Percentiles rank a stretch among this genome's conserved stretches.
These are phyloP conservation scores for Thuidium tamariscinum DNA, from an alignment of 225 moss, liverwort and hornwort genomes.

Conservation along the genomic window DNA sequence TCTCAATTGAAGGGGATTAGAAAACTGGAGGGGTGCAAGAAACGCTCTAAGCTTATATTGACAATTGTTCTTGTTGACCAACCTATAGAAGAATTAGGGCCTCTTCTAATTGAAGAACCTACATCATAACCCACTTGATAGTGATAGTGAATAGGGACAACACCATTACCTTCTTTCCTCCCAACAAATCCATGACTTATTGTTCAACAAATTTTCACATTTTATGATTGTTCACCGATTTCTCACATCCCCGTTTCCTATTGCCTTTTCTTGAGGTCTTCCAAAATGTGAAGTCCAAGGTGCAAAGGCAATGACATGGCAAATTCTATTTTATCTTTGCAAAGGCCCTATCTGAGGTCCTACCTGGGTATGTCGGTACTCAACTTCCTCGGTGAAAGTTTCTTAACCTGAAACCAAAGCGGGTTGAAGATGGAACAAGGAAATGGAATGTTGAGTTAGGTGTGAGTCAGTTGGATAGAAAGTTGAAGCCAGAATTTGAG, in stretches of 20 bases:
- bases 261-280: accelerated
- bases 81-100: neutral
- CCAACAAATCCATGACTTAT: neutral
- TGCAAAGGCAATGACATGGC: neutral
- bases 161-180: too few species aligned
- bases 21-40: too few species aligned
- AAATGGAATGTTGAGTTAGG: neutral
- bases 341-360: neutral
- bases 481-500: neutral
- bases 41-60: too few species aligned
- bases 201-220: neutral
- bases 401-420: neutral
- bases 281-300: neutral
- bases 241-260: neutral
- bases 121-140: too few species aligned
- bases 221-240: neutral
- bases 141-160: too few species aligned
- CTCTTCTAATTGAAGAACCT: neutral
- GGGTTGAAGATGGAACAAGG: neutral
- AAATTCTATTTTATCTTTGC: neutral
- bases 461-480: neutral
- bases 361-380: neutral
- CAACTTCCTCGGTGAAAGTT: neutral
- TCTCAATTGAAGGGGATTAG: too few species aligned
- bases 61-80: neutral